These are phyloP conservation scores for Lepidium didymum DNA, from an alignment of 345 rosid genomes.

Conservation along the genomic window DNA sequence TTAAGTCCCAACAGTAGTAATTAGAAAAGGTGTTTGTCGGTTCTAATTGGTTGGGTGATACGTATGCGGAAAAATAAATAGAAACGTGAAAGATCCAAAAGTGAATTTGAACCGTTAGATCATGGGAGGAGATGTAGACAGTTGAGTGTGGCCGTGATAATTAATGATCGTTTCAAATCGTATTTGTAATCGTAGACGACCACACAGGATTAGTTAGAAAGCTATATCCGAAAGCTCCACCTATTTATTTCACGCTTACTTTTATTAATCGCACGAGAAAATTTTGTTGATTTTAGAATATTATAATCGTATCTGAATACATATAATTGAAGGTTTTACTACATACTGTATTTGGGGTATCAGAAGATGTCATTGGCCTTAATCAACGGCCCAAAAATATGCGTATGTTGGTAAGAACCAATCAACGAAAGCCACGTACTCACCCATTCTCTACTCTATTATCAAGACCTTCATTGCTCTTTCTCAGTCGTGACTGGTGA, in stretches of 20 bases:
- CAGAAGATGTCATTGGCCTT: no score
- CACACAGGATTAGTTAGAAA: constrained; percentile 18
- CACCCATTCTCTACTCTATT: not conserved
- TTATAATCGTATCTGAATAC: not conserved
- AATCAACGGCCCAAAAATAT: not conserved
- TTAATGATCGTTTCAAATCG: not conserved
- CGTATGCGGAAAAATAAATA: constrained; percentile 7
- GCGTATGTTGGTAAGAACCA: constrained; percentile 3
- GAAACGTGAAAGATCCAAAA: constrained; percentile 12
- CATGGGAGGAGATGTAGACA: not conserved
- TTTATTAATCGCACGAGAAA: not conserved
- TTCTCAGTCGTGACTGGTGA: not conserved
- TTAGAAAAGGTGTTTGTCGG: not conserved
- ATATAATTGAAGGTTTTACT: no score
- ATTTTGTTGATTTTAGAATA: not conserved
- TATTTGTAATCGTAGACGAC: constrained; percentile 12
- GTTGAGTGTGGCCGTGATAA: not conserved
- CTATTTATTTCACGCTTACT: not conserved
- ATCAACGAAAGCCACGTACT: not conserved
- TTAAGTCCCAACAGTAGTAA: no score
- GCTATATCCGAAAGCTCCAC: not conserved
- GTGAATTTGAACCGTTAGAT: constrained; percentile 6
- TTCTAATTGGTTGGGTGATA: not conserved
- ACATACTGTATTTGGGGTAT: no score
- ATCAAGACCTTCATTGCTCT: not conserved